These are phyloP conservation scores for Gentiana macrophylla DNA, from an alignment of 257 asterid species.

Conservation along the genomic window DNA sequence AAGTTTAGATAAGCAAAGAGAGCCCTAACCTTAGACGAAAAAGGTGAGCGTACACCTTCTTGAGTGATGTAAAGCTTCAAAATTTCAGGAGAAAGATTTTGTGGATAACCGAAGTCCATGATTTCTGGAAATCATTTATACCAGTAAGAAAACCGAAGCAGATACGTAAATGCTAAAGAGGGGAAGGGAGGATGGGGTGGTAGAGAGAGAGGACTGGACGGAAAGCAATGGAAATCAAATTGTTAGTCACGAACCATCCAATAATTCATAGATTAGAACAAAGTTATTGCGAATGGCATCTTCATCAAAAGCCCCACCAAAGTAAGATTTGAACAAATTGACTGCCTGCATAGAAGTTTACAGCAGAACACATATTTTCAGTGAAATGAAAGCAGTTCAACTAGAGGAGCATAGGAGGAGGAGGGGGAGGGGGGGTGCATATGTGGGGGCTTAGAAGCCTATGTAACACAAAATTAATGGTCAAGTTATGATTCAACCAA, in stretches of 20 bases:
- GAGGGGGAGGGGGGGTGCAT: no score
- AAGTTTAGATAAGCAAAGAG: conserved; percentile 2
- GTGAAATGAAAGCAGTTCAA: neutral
- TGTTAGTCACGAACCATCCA: conserved; percentile 61
- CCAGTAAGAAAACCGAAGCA: no score
- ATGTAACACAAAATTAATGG: no score
- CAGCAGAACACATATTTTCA: neutral
- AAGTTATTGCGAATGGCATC: conserved; percentile 98
- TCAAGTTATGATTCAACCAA: no score
- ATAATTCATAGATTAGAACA: conserved; percentile 83
- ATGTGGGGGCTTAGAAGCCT: no score
- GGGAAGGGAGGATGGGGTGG: no score
- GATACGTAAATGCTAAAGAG: no score
- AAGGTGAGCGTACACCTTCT: conserved; percentile 98
- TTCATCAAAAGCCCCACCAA: conserved; percentile 98
- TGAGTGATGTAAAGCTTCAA: conserved; percentile 98
- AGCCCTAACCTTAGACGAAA: conserved; percentile 81
- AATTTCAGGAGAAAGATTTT: conserved; percentile 96
- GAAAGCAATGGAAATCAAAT: neutral
- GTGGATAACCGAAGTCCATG: conserved; percentile 99
- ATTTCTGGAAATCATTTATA: conserved; percentile 49
- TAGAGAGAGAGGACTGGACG: no score
- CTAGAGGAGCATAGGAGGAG: no score
- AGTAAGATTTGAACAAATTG: conserved; percentile 83
- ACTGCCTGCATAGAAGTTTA: conserved; percentile 59